Evolutionary conservation across 306 rosid species (phyloP).

Genomic region (Dalbergia cochinchinensis): DNA sequence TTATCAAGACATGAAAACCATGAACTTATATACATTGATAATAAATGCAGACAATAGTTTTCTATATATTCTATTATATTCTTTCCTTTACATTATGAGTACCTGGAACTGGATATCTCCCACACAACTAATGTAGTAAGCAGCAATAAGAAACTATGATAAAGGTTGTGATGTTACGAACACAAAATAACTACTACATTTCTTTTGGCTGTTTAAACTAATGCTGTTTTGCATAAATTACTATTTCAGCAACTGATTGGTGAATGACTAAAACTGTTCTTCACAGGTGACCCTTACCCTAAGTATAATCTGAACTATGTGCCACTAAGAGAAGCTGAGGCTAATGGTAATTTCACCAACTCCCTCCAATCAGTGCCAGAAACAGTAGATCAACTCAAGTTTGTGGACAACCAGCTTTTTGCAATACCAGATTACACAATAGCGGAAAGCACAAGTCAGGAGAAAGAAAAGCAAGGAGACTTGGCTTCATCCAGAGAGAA

Average conservation of each 20-base stretch:
- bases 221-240: slow-evolving; percentile 10
- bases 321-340: slow-evolving; percentile 51
- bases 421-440: slow-evolving; percentile 41
- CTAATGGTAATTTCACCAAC: slow-evolving; percentile 47
- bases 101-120: slow-evolving; percentile 23
- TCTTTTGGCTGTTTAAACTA: slow-evolving; percentile 14
- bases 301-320: slow-evolving; percentile 56
- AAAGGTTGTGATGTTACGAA: slow-evolving; percentile 23
- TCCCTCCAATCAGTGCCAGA: slow-evolving; percentile 52
- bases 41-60: slow-evolving; percentile 27
- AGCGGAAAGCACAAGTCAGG: slow-evolving; percentile 61
- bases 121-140: slow-evolving; percentile 7
- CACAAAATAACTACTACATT: slow-evolving; percentile 22
- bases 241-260: slow-evolving; percentile 39
- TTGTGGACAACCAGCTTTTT: slow-evolving; percentile 42
- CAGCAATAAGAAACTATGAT: slow-evolving; percentile 34
- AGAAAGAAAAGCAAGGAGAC: slow-evolving; percentile 52
- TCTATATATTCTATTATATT: neutral
- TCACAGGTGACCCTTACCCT: slow-evolving; percentile 65
- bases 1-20: slow-evolving; percentile 20
- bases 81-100: neutral
- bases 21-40: slow-evolving; percentile 10
- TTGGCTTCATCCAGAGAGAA: slow-evolving; percentile 50
- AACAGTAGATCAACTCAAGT: slow-evolving; percentile 46
- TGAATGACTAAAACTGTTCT: slow-evolving; percentile 46